Base-by-base conservation (phyloP, 495 filamentous ascomycete genomes). In the Podospora pseudoanserina region DNA sequence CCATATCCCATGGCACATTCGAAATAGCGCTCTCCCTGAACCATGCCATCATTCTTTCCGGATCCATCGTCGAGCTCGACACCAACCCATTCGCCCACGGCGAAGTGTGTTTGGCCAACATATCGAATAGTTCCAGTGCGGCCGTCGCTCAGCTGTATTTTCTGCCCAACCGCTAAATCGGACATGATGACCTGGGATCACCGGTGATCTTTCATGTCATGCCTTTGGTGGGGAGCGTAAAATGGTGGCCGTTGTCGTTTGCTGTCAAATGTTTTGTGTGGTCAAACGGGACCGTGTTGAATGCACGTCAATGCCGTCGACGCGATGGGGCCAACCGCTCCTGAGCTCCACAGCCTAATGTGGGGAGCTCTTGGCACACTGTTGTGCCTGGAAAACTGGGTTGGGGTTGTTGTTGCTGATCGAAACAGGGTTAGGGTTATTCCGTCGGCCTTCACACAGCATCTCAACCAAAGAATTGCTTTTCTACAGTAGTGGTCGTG, bases 31-130 rank as follows among this genome's bases (percentile, higher is more conserved):
- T 94, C 86, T 56, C 93, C 94, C 77, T 94, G 86, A 54, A 98
- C 91, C 32, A 90, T 87, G 71, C 95, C 95, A 84, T 99, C 92
- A 73, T 99, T 98, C 80, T 99, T 98, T 13, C 95, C 95, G 13
- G 83, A 85, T n/a, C 87, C 81, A 49, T 90, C 90, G 55, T 91
- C 88, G 67, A 99, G 86, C 83, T 97, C 94, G 59, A 98, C 85
- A 63, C 95, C 95, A 63, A 97, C 82, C 92, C 94, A 99, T 30
- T 92, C 89, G 65, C 93, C 96, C 3, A 77, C 75, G 39, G 92
- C 87, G 78, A 98, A 97, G 68, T 86, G 79, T 28, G 94, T 91
- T 58, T 84, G 81, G 69, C 95, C 95, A 68, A 92, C 79, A 77
- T 89, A 99, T 72, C 92, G 91, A 58, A 98, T 85, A 67, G 85